Evolutionary conservation across 2,329 filamentous ascomycete genomes (phyloP), one percentile per base, ranked within the genome.

Genomic region (Coniochaeta sp.): DNA sequence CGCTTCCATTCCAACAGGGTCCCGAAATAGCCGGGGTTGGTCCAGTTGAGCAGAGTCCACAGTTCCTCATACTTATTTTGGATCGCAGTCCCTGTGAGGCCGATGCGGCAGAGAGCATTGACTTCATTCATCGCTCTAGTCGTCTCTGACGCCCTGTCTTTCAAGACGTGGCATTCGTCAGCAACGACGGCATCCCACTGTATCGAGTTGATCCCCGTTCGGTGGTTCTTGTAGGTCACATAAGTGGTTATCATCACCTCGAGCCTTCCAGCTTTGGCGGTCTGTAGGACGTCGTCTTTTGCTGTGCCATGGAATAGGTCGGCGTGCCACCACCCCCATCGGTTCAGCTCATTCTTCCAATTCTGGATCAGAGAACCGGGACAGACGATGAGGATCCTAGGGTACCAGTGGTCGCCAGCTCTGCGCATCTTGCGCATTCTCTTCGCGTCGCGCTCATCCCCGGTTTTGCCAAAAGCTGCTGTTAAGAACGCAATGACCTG

Each of bases 11-110:
- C 89, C 6, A 82, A 77, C 11, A 89, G 68, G 0, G 79, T 79
- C 17, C 83, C 84, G 59, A 87, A 83, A 55, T 81, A 75, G 0
- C 92, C 93, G 0, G 95, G 95, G 66, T 96, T 95, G 0, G 92
- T 93, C 95, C 95, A 99, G 71, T 99, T 96, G 2, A 99, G 79
- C 0, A 99, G 79, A 0, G 92, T 96, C 93, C 93, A 99, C 0
- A 99, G 81, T 72, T 99, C 95, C 70, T 97, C 91, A 71, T 99
- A 99, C 65, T 91, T 95, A 73, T 99, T 99, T 71, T 99, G 95
- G 52, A 99, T 97, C 0, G 93, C 93, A 0, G 95, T 99, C 1
- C 95, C 95, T 0, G 93, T 98, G 9, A 99, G 79, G 0, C 95
- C 95, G 62, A 99, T 93, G 36, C 95, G 85, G 69, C 95, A 98